Evolutionary conservation across 352 stramenopile genomes (phyloP).

Genomic region (Pythium sukuiense): DNA sequence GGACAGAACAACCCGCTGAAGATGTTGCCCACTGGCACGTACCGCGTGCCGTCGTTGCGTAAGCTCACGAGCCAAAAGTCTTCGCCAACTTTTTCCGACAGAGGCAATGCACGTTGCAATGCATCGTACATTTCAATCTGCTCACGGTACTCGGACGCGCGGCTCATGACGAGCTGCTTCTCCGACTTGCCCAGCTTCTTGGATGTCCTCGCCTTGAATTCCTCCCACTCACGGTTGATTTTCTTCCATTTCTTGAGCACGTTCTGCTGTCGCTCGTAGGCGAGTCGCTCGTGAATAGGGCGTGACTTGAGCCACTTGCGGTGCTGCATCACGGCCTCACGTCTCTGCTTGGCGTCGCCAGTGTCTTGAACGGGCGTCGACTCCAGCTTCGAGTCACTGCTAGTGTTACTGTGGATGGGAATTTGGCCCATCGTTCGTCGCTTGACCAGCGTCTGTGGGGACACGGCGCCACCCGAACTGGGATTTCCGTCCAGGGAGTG

Average conservation of each 20-base stretch:
- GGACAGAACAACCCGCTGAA: slow-evolving; percentile 91
- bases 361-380: slow-evolving; percentile 3
- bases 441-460: slow-evolving; percentile 32
- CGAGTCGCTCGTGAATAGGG: slow-evolving; percentile 69
- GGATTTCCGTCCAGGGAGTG: neutral
- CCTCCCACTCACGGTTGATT: slow-evolving; percentile 69
- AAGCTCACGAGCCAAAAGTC: slow-evolving; percentile 92
- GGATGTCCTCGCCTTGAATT: slow-evolving; percentile 59
- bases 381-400: neutral
- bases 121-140: slow-evolving; percentile 90
- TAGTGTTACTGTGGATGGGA: slow-evolving; percentile 6
- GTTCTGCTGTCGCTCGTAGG: slow-evolving; percentile 67
- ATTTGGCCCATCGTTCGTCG: slow-evolving; percentile 22
- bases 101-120: slow-evolving; percentile 82
- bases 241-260: slow-evolving; percentile 68
- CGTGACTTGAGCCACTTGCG: slow-evolving; percentile 70
- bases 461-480: slow-evolving; percentile 16
- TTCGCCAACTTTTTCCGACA: slow-evolving; percentile 84
- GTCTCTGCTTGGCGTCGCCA: slow-evolving; percentile 41
- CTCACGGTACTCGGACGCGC: slow-evolving; percentile 81
- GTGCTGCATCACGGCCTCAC: slow-evolving; percentile 44
- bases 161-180: slow-evolving; percentile 86
- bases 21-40: slow-evolving; percentile 90
- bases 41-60: slow-evolving; percentile 82
- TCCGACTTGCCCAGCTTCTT: slow-evolving; percentile 61